These are phyloP conservation scores for Phytophthora aleatoria DNA, from an alignment of 352 stramenopile genomes.

Conservation along the genomic window DNA sequence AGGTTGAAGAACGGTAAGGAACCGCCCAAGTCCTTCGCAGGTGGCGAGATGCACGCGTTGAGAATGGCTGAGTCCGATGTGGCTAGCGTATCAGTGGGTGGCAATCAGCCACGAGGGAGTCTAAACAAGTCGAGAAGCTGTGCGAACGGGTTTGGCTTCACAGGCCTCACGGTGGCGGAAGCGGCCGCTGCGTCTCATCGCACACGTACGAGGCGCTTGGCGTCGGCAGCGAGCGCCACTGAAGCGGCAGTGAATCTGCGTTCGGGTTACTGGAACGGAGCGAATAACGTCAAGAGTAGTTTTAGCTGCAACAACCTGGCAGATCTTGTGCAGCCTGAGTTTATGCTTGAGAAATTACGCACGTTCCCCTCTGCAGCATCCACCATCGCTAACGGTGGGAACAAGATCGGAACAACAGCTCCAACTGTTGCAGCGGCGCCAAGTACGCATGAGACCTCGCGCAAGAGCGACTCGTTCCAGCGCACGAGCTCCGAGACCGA, in stretches of 20 bases:
- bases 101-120: constrained; percentile 10
- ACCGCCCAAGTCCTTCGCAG: constrained; percentile 43
- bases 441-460: constrained; percentile 36
- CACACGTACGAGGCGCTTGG: constrained; percentile 52
- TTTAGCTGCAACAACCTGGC: constrained; percentile 84
- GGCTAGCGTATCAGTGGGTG: constrained; percentile 1
- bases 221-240: constrained; percentile 17
- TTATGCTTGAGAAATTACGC: constrained; percentile 44
- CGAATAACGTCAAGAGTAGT: constrained; percentile 78
- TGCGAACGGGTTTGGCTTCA: constrained; percentile 54
- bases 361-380: constrained; percentile 23
- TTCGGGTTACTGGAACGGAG: constrained; percentile 72
- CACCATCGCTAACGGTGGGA: constrained; percentile 42
- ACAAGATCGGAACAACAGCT: constrained; percentile 39
- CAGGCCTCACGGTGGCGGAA: constrained; percentile 65
- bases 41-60: constrained; percentile 37
- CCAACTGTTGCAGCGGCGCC: constrained; percentile 30
- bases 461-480: constrained; percentile 61
- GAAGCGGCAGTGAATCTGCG: constrained; percentile 47
- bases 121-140: constrained; percentile 71
- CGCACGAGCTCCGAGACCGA: constrained; percentile 40
- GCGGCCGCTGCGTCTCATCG: constrained; percentile 68
- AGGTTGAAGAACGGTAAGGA: constrained; percentile 46
- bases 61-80: constrained; percentile 16
- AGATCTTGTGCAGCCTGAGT: constrained; percentile 60